Percentiles rank a stretch among this genome's conserved stretches.
phyloP scores from a whole-genome alignment of 495 filamentous ascomycete species.

The Cercophora sp. region DNA sequence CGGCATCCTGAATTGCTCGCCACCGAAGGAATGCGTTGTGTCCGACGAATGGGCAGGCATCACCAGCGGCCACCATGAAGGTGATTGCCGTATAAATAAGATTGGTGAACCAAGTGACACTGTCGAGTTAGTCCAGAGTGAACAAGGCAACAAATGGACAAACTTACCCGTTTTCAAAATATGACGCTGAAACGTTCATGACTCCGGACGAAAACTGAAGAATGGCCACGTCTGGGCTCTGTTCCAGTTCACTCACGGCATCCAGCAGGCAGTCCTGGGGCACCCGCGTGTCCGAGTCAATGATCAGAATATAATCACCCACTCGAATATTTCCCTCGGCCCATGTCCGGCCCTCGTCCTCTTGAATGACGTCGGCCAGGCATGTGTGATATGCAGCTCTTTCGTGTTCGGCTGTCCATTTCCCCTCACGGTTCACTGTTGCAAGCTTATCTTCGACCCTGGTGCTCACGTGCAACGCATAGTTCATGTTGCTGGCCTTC shows the following conservation, averaged over 20 bases:
- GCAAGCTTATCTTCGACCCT: constrained; percentile 57
- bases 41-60: constrained; percentile 64
- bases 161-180: constrained; percentile 55
- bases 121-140: constrained; percentile 3
- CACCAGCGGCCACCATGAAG: constrained; percentile 63
- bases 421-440: constrained; percentile 32
- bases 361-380: constrained; percentile 49
- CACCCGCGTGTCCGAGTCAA: constrained; percentile 67
- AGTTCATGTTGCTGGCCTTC: constrained; percentile 75
- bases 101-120: constrained; percentile 70
- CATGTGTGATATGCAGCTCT: constrained; percentile 45
- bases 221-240: constrained; percentile 65
- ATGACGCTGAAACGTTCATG: constrained; percentile 62
- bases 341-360: constrained; percentile 60
- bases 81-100: constrained; percentile 67
- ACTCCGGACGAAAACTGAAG: constrained; percentile 66
- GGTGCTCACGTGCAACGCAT: constrained; percentile 54
- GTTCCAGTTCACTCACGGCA: constrained; percentile 68
- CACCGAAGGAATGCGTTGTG: constrained; percentile 71
- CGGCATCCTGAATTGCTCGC: constrained; percentile 63
- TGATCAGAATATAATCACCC: constrained; percentile 64
- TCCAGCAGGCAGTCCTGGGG: constrained; percentile 64
- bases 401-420: constrained; percentile 53
- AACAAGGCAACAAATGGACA: background rate
- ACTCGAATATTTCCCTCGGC: constrained; percentile 67